Conservation (phyloP, 1,284 basidiomycete genomes). For the Puccinia triticina region DNA sequence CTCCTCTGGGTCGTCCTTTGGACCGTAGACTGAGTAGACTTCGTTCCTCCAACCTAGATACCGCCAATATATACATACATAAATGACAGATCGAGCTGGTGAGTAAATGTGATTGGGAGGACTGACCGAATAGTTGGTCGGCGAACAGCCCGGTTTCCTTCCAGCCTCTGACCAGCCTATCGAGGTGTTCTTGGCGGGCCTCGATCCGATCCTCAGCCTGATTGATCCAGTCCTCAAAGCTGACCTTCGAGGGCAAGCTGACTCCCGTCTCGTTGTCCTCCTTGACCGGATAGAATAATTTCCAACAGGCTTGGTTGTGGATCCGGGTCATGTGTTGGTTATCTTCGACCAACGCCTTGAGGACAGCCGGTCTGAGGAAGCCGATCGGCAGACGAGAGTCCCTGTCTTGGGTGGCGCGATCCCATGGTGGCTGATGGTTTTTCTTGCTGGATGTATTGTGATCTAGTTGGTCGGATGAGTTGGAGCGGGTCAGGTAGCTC, state of each 20-base stretch:
- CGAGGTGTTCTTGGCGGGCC: conserved; percentile 59
- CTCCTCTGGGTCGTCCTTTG: conserved; percentile 64
- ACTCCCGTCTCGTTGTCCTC: neutral
- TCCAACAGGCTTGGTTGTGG: conserved; percentile 38
- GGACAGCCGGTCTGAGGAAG: conserved; percentile 35
- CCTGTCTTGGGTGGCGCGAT: neutral
- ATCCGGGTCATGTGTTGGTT: conserved; percentile 32
- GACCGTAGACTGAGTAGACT: conserved; percentile 76
- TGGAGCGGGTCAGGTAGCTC: conserved; percentile 7
- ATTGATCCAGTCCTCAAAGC: conserved; percentile 70
- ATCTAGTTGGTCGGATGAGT: conserved; percentile 7
- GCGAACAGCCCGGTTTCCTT: conserved; percentile 60
- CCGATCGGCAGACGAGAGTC: conserved; percentile 36
- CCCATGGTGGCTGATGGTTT: neutral
- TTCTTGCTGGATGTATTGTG: neutral
- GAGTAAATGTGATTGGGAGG: too few species aligned
- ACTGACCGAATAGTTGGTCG: conserved; percentile 61
- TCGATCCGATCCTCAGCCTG: conserved; percentile 62
- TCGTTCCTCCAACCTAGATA: conserved; percentile 75
- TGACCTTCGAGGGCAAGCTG: neutral
- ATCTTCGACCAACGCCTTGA: conserved; percentile 35
- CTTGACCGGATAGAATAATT: conserved; percentile 30
- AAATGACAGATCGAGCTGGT: too few species aligned
- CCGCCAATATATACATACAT: too few species aligned
- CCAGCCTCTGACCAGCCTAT: conserved; percentile 59